phyloP scores from a whole-genome alignment of 2,329 filamentous ascomycete species.

The Paramyrothecium sp. region DNA sequence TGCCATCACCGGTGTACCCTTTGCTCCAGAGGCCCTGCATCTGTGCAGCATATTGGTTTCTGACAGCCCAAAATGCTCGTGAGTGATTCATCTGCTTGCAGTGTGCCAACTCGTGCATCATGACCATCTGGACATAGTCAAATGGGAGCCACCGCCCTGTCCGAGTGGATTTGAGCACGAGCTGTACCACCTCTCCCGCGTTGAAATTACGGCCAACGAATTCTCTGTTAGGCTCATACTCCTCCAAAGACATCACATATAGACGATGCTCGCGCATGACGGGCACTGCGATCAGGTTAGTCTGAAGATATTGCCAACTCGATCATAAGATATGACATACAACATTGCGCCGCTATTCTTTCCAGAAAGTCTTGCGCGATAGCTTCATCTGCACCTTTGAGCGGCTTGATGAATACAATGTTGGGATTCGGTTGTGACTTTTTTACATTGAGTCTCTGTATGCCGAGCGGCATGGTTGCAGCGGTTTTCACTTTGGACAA shows the following conservation, averaged over 20 bases:
- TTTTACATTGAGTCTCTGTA: slow-evolving; percentile 75
- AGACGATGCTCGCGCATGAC: slow-evolving; percentile 67
- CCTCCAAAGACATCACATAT: slow-evolving; percentile 70
- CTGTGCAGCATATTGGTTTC: slow-evolving; percentile 69
- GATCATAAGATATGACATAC: slow-evolving; percentile 33
- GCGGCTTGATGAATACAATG: slow-evolving; percentile 83
- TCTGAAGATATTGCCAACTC: neutral
- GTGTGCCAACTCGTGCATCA: slow-evolving; percentile 91
- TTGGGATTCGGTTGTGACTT: slow-evolving; percentile 71
- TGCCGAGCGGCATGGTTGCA: slow-evolving; percentile 68
- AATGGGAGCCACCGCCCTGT: slow-evolving; percentile 76
- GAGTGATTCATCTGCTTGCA: slow-evolving; percentile 93
- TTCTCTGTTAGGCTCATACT: slow-evolving; percentile 77
- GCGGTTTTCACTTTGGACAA: neutral
- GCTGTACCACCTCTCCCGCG: slow-evolving; percentile 80
- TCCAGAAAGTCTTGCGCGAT: slow-evolving; percentile 70
- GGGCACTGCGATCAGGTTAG: slow-evolving; percentile 46
- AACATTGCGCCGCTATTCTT: slow-evolving; percentile 77
- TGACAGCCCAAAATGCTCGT: slow-evolving; percentile 74
- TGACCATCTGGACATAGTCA: slow-evolving; percentile 85
- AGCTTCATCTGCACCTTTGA: slow-evolving; percentile 62
- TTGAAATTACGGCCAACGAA: slow-evolving; percentile 92
- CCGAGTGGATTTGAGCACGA: slow-evolving; percentile 69
- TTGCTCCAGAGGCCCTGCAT: slow-evolving; percentile 69
- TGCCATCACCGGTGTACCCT: slow-evolving; percentile 74